Conservation (phyloP, 129 eudicot genomes). For the Arctium minus region DNA sequence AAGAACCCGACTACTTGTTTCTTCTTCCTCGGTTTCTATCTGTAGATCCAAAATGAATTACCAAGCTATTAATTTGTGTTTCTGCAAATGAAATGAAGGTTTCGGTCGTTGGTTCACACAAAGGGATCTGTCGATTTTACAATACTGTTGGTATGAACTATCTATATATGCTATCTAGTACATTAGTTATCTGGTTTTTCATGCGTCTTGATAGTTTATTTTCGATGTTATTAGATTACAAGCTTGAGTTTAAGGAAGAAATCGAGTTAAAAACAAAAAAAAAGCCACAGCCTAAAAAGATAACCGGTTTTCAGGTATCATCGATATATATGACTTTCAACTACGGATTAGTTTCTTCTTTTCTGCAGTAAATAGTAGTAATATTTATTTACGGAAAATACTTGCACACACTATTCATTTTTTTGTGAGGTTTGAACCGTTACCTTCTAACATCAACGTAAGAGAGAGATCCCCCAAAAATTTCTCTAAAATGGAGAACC, state of each 20-base stretch:
- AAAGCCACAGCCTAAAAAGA: slow-evolving; percentile 62
- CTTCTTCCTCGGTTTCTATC: not conserved
- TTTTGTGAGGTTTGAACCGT: too few relatives aligned
- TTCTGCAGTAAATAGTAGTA: too few relatives aligned
- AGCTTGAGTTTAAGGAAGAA: slow-evolving; percentile 56
- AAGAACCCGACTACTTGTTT: not conserved
- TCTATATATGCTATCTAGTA: too few relatives aligned
- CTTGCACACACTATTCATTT: too few relatives aligned
- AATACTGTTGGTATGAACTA: slow-evolving; percentile 48
- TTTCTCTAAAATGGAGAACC: too few relatives aligned
- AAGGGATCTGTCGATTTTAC: slow-evolving; percentile 69
- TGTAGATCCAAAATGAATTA: not conserved
- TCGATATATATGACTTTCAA: not conserved
- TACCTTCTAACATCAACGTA: too few relatives aligned
- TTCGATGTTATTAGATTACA: slow-evolving; percentile 47
- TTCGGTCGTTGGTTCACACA: slow-evolving; percentile 69
- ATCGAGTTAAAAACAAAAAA: slow-evolving; percentile 60
- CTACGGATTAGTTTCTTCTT: not conserved
- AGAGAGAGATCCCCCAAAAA: too few relatives aligned
- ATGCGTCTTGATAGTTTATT: not conserved
- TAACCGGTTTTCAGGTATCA: slow-evolving; percentile 81
- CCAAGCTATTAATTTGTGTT: not conserved
- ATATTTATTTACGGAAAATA: too few relatives aligned
- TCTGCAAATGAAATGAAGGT: slow-evolving; percentile 48
- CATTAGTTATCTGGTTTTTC: not conserved